Conservation (phyloP, 257 asterid genomes). For the Solanum lycopersicoides region DNA sequence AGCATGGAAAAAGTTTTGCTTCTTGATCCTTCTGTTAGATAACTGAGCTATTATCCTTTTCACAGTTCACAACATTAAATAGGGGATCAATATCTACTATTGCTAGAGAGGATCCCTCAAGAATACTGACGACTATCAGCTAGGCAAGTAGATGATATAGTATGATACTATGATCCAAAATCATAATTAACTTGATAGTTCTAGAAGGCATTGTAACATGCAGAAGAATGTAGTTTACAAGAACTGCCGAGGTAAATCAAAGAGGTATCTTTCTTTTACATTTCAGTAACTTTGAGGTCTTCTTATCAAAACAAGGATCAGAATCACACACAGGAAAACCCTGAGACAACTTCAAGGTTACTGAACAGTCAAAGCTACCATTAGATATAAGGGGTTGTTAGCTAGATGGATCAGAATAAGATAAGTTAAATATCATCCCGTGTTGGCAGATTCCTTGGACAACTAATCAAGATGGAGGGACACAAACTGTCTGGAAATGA, state of each 20-base stretch:
- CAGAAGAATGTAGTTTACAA: neutral
- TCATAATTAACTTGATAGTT: neutral
- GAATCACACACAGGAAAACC: neutral
- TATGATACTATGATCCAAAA: neutral
- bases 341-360: neutral
- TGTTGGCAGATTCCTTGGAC: too few species aligned
- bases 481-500: neutral
- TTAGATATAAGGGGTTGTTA: neutral
- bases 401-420: neutral
- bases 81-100: neutral
- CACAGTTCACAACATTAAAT: neutral
- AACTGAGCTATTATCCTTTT: neutral
- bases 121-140: neutral
- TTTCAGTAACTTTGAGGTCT: neutral
- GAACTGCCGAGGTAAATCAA: neutral
- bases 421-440: neutral
- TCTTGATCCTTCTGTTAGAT: neutral
- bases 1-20: neutral
- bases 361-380: neutral
- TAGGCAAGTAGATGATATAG: neutral
- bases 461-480: neutral
- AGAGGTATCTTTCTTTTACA: neutral
- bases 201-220: neutral
- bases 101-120: neutral
- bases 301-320: neutral